Evolutionary conservation across 1,284 basidiomycete genomes (phyloP).

Genomic region (Phellopilus nigrolimitatus): DNA sequence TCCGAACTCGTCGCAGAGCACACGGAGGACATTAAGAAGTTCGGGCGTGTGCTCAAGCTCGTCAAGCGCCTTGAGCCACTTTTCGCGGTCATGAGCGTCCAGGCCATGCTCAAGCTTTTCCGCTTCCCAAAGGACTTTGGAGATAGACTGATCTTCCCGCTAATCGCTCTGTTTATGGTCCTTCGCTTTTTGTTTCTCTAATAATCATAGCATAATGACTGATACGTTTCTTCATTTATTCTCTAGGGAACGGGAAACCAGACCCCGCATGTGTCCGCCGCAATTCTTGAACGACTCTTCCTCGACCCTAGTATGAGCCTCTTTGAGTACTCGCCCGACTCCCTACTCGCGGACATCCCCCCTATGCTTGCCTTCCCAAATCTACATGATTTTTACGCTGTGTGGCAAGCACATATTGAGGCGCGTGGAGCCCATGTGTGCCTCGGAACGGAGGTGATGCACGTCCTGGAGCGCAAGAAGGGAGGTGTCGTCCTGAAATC

Average conservation of each 20-base stretch:
- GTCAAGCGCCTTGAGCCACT: constrained; percentile 49
- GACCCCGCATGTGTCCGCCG: constrained; percentile 53
- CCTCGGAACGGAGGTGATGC: constrained; percentile 20
- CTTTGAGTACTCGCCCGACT: constrained; percentile 33
- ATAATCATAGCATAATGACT: neutral
- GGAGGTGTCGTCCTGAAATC: constrained; percentile 20
- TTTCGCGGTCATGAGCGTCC: constrained; percentile 57
- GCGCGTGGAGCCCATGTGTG: constrained; percentile 30
- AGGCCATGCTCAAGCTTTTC: constrained; percentile 53
- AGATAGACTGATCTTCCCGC: constrained; percentile 52
- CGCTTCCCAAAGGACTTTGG: constrained; percentile 55
- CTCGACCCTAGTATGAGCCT: constrained; percentile 53
- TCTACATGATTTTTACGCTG: constrained; percentile 42
- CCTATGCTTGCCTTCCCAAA: constrained; percentile 37
- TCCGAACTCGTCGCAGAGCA: constrained; percentile 45
- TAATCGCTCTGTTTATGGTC: constrained; percentile 51
- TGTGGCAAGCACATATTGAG: constrained; percentile 42
- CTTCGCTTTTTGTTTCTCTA: neutral
- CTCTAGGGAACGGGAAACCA: constrained; percentile 50
- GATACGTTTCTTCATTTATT: neutral
- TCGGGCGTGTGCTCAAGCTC: constrained; percentile 50
- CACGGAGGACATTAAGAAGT: constrained; percentile 52
- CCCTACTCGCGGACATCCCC: constrained; percentile 37
- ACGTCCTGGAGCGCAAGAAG: constrained; percentile 21
- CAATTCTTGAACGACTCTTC: constrained; percentile 54